Evolutionary conservation across 2,329 filamentous ascomycete genomes (phyloP).

Genomic region (Trichoderma cornu-damae): DNA sequence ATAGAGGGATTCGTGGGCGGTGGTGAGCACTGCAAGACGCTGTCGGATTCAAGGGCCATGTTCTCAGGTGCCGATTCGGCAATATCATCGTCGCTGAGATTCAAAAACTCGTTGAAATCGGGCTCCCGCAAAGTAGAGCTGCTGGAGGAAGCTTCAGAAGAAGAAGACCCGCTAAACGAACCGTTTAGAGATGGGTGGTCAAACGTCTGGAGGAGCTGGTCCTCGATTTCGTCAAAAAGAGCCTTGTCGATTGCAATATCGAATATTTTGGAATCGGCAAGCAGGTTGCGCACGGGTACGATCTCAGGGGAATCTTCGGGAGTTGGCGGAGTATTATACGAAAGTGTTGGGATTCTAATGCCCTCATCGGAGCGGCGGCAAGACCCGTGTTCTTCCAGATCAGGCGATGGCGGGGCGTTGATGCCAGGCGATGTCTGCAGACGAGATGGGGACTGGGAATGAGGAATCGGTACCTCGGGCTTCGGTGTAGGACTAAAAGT

Average conservation of each 20-base stretch:
- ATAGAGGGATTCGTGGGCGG: conserved; percentile 24
- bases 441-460: conserved; percentile 26
- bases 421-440: conserved; percentile 24
- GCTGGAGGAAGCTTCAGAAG: conserved; percentile 27
- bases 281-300: conserved; percentile 24
- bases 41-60: conserved; percentile 12
- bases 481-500: conserved; percentile 23
- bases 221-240: conserved; percentile 26
- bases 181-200: conserved; percentile 26
- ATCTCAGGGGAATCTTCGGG: conserved; percentile 32
- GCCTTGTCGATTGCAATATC: conserved; percentile 27
- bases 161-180: conserved; percentile 31
- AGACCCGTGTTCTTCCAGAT: conserved; percentile 25
- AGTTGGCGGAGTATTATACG: conserved; percentile 27
- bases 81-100: conserved; percentile 54
- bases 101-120: conserved; percentile 49
- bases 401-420: conserved; percentile 33
- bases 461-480: conserved; percentile 26
- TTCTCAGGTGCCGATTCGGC: conserved; percentile 39
- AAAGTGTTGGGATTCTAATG: conserved; percentile 22
- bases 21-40: conserved; percentile 17
- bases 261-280: conserved; percentile 28
- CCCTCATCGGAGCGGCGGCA: conserved; percentile 4
- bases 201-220: conserved; percentile 27
- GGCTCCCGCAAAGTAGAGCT: conserved; percentile 45